Conservation (phyloP, 192 early-diverging fungal genomes). For the Coemansia umbellata region DNA sequence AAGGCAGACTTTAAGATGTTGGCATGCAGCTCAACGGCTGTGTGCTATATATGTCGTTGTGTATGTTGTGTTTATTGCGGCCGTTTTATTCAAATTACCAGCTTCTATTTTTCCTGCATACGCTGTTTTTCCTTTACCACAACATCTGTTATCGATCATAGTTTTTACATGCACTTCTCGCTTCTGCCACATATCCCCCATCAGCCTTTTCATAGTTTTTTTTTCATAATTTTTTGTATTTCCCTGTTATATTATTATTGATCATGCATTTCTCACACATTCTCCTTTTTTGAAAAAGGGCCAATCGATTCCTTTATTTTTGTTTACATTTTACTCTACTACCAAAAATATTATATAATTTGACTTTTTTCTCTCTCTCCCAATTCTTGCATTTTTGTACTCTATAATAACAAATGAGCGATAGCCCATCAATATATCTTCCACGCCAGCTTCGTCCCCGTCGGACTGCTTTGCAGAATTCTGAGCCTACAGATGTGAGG, state of each 20-base stretch:
- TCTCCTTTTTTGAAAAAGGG: neutral
- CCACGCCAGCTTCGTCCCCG: slow-evolving; percentile 37
- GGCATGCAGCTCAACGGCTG: no score
- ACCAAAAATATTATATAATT: neutral
- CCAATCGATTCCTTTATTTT: slow-evolving; percentile 2
- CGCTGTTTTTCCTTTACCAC: neutral
- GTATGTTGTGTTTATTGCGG: no score
- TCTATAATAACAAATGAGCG: slow-evolving; percentile 18
- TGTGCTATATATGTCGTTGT: no score
- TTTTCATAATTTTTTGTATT: no score
- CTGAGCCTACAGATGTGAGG: neutral
- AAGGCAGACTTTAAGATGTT: no score
- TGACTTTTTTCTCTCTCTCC: neutral
- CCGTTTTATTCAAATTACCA: no score
- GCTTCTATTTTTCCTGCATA: no score
- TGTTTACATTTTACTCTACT: slow-evolving; percentile 6
- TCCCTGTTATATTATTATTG: slow-evolving; percentile 1
- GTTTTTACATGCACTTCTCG: no score
- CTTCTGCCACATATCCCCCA: no score
- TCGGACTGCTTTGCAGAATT: neutral
- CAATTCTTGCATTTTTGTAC: neutral
- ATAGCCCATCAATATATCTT: slow-evolving; percentile 39
- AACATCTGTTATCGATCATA: neutral
- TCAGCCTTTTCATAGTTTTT: no score
- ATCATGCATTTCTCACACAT: neutral